A percentile compares a stretch with the other conserved stretches of the same genome.
These are phyloP conservation scores for Aspergillus tanneri DNA, from an alignment of 2,329 filamentous ascomycete species.

Conservation along the genomic window DNA sequence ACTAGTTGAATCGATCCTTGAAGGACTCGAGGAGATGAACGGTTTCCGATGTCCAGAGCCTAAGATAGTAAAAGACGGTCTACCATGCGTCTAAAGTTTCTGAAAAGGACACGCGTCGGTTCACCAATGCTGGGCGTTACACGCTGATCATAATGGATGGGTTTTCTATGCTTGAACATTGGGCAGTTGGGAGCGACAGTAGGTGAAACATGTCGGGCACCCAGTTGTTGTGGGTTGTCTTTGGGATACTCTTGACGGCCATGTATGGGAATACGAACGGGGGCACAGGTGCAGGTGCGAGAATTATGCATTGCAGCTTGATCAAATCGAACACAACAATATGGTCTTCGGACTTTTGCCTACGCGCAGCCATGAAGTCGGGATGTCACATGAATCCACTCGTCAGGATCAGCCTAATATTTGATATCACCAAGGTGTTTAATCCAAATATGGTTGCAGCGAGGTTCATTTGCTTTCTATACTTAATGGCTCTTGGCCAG, in stretches of 20 bases:
- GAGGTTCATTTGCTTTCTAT: constrained; percentile 53
- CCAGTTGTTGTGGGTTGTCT: constrained; percentile 50
- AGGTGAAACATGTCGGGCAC: constrained; percentile 53
- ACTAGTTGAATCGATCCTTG: constrained; percentile 56
- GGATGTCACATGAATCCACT: constrained; percentile 48
- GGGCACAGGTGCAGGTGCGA: constrained; percentile 8
- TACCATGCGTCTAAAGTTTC: constrained; percentile 48
- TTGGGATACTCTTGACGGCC: constrained; percentile 43
- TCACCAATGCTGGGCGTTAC: constrained; percentile 57
- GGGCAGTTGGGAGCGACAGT: constrained; percentile 46
- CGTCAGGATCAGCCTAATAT: constrained; percentile 53
- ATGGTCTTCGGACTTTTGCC: constrained; percentile 27
- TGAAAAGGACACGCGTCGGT: constrained; percentile 47
- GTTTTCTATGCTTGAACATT: constrained; percentile 46
- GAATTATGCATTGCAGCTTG: constrained; percentile 17
- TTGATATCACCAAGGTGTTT: constrained; percentile 27
- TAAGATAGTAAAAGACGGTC: constrained; percentile 43
- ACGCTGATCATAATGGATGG: constrained; percentile 64
- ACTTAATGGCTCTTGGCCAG: constrained; percentile 37
- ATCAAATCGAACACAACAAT: constrained; percentile 38
- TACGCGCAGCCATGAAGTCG: constrained; percentile 47
- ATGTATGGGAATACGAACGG: constrained; percentile 13
- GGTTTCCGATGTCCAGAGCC: constrained; percentile 48
- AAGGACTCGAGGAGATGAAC: constrained; percentile 36
- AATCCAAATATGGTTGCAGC: constrained; percentile 46